Evolutionary conservation across 345 rosid genomes (phyloP).

Genomic region (thale cress (Arabidopsis thaliana)): TAIR10.1 NC_003074.8:4618001-4618500

Average conservation of each 20-base stretch:
- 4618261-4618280: constrained; percentile 20
- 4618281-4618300: not conserved
- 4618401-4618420: not conserved
- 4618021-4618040: constrained; percentile 42
- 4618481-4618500: not conserved
- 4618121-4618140: not conserved
- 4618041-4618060: constrained; percentile 45
- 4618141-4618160: constrained; percentile 12
- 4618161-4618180: constrained; percentile 1
- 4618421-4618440: not conserved
- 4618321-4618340: constrained; percentile 6
- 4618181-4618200: constrained; percentile 27
- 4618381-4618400: not conserved
- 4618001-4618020: constrained; percentile 20
- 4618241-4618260: constrained; percentile 24
- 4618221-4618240: constrained; percentile 32
- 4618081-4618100: constrained; percentile 33
- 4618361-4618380: constrained; percentile 6
- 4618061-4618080: constrained; percentile 42
- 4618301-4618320: constrained; percentile 16
- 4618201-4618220: constrained; percentile 31
- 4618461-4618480: not conserved
- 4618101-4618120: constrained; percentile 14
- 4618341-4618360: constrained; percentile 20
- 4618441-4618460: not conserved